Evolutionary conservation across 192 early-diverging fungal species (phyloP), one percentile per base, ranked within the genome.

Genomic region (Spinellus fusiger): DNA sequence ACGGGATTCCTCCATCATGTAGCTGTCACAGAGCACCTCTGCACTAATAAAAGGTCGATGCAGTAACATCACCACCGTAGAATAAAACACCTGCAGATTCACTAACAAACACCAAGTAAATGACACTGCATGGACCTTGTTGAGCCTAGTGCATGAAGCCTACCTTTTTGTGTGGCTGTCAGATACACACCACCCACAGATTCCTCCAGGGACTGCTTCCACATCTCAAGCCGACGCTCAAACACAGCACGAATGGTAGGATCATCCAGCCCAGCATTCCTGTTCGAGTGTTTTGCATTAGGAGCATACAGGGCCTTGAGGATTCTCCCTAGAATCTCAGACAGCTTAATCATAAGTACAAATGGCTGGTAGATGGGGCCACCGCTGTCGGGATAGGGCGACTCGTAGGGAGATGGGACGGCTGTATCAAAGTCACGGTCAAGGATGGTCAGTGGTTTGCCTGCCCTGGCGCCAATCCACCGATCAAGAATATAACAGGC

Each of bases 361-460:
- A 84, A 84, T 5, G 72, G 64, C 5, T 56, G 69, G 50, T 66
- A 72, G 15, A 62, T 37, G 2, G 49, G 34, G 13, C 48, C 51
- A 16, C 56, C 27, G 16, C 49, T 20, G 9, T 25, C 23, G 2
- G 66, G 33, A 23, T 64, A 54, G 20, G 52, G 37, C 0, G 64
- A 51, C 54, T 71, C 69, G 27, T 66, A 66, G 37, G 65, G 34
- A 5, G 54, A 61, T 0, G 70, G 70, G 18, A 72, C 54, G 28
- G 46, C 61, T 0, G 65, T 66, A 57, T 72, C 70, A 50, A 63
- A 66, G 37, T 72, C 70, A 33, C 64, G 64, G 57, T 72, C 70
- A 22, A 72, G 56, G 38, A 83, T 83, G 0, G 70, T 74, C n/a
- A 77, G 32, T 7, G 81, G 81, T 54, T 77, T 69, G n/a, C 81